Evolutionary conservation across 148 eudicot species (phyloP), one percentile per base, ranked within the genome.

Genomic region (Silene uniflora): DNA sequence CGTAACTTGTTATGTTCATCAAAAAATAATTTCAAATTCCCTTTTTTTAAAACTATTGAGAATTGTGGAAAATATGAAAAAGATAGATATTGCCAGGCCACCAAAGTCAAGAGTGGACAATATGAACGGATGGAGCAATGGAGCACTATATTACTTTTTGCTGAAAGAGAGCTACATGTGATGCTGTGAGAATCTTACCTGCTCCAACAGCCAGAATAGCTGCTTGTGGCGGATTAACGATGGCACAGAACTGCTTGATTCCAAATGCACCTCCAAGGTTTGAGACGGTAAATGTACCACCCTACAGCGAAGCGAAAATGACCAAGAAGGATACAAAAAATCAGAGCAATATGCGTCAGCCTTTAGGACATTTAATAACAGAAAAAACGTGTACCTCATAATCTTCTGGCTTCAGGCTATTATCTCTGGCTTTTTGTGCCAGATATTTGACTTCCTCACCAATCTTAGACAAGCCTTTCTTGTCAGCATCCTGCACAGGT

Each of bases 231-330:
- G 99, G 99, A 84, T 95, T 95, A 73, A 92, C 84, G 74, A 95
- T 95, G 78, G 99, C 98, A 73, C 99, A 92, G 75, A 95, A 95
- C 61, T 95, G 99, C 79, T 92, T 95, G 83, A 95, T 86, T 56
- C 98, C 96, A 78, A 95, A 95, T 23, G 99, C 93, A 52, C 98
- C 99, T 80, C 99, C 99, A 82, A 92, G 86, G 74, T 95, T 95
- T 19, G 97, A 87, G 69, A 92, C 99, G 0, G 98, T 95, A 74
- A 95, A 95, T 72, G 98, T 93, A 69, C 92, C 93, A 44, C 92
- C 93, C 97, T 89, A 82, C 81, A 83, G 63, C 75, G 7, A 72
- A 83, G 67, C 77, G 7, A 72, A 60, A 72, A 66, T 32, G 63
- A 76, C 44, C 2, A 23, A 39, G 71, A 27, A 17, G 73, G 39